phyloP scores from a whole-genome alignment of 78 protist genomes.

The Protostelium mycophagum region DNA sequence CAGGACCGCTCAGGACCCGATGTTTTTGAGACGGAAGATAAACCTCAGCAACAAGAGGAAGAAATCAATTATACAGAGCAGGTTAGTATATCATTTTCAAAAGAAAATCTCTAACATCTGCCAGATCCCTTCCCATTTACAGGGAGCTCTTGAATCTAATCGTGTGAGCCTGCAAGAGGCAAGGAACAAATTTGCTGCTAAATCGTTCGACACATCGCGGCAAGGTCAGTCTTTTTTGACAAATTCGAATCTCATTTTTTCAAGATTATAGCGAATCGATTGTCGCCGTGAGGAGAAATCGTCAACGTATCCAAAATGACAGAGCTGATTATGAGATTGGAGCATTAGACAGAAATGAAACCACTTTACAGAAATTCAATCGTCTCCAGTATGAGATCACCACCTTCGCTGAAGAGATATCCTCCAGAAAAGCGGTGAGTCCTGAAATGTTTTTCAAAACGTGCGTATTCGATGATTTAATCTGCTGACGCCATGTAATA shows the following conservation, averaged over 20 bases:
- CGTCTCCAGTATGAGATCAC: slow-evolving; percentile 41
- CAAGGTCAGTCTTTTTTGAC: neutral
- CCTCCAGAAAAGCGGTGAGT: slow-evolving; percentile 18
- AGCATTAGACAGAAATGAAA: slow-evolving; percentile 11
- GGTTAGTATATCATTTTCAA: neutral
- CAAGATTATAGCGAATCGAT: neutral
- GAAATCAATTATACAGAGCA: neutral
- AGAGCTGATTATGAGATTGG: neutral
- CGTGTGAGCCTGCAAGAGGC: neutral
- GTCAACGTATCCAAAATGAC: neutral
- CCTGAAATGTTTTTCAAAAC: neutral
- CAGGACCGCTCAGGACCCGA: neutral
- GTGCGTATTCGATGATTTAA: neutral
- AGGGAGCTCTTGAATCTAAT: neutral
- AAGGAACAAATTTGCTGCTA: neutral
- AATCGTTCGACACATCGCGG: neutral
- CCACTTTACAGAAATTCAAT: slow-evolving; percentile 47
- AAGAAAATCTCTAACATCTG: neutral
- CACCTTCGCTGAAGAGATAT: slow-evolving; percentile 21
- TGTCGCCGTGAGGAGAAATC: neutral
- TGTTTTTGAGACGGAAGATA: neutral
- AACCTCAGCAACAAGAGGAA: too few species aligned
- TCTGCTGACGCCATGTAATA: neutral
- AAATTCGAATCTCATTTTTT: neutral
- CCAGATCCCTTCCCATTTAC: neutral